Evolutionary conservation across 2,329 filamentous ascomycete genomes (phyloP), one percentile per base, ranked within the genome.

Genomic region (Pleomassaria siparia): DNA sequence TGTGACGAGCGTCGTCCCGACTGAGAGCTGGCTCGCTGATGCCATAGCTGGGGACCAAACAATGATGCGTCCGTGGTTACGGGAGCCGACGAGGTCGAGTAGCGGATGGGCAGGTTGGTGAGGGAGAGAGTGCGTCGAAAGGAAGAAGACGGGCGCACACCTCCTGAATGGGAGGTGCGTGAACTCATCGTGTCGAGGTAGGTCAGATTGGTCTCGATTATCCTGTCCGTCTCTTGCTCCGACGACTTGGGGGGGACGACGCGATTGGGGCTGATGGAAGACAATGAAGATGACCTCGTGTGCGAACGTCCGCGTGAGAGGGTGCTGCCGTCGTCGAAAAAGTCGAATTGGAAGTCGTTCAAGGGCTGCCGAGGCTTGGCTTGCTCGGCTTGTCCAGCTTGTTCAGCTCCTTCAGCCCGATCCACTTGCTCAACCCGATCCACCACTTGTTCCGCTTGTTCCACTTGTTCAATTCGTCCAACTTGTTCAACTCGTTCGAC

Each of bases 61-160:
- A 60, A 46, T 12, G 60, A 51, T 18, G 63, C 50, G 1, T 80
- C 78, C 4, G 78, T 76, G 50, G 75, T 79, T 18, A 69, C 59
- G 16, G 66, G 55, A 40, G 69, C 58, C 43, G 73, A 67, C 2
- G 76, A 79, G 18, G 79, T 62, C 0, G 80, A 81, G 51, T 50
- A 62, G 56, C 82, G 81, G 60, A 87, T 82, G 1, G 84, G 79
- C 24, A 84, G 75, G 59, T 85, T 86, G 47, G 82, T 83, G 49
- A 91, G 80, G 10, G 89, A 92, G 52, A 91, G 69, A 49, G 84
- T 85, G 43, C 88, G 83, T 49, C 86, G 82, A 63, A 88, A 88
- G 2, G 84, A 85, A 12, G 53, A 40, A 10, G 40, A 29, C 2
- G 24, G 32, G 7, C 45, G 42, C 28, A 46, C 28, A 21, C 44